These are phyloP conservation scores for Luzula sylvatica DNA, from an alignment of 176 grass and related monocot species.

Conservation along the genomic window DNA sequence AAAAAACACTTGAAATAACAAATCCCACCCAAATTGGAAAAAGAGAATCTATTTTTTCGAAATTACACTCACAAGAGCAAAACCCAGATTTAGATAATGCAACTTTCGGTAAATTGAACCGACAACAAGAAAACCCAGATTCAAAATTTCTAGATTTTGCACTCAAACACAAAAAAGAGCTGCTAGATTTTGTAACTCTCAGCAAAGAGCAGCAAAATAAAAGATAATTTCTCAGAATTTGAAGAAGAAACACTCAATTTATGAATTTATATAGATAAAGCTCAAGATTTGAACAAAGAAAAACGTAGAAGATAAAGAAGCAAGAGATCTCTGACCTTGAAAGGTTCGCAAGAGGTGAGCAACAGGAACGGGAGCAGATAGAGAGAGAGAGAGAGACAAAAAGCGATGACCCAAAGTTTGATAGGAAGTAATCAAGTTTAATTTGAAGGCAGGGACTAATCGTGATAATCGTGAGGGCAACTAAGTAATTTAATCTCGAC, in stretches of 20 bases:
- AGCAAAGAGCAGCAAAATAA: neutral
- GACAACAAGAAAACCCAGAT: neutral
- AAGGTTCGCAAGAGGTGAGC: constrained; percentile 18
- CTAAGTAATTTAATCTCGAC: constrained; percentile 14
- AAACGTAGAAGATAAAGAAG: constrained; percentile 4
- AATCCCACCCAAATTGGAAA: neutral
- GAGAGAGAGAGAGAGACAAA: neutral
- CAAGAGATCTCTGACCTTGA: constrained; percentile 18
- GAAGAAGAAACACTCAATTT: neutral
- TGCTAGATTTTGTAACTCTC: no score
- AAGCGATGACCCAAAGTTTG: constrained; percentile 1
- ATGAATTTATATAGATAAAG: constrained; percentile 9
- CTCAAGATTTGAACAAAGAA: neutral
- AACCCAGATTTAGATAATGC: constrained; percentile 11
- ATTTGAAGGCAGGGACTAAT: neutral
- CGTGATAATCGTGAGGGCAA: constrained; percentile 19
- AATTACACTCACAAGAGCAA: neutral
- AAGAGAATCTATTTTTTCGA: neutral
- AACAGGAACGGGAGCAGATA: neutral
- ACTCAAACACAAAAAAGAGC: no score
- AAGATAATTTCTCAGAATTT: neutral
- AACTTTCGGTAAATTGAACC: neutral
- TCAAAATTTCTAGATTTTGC: no score
- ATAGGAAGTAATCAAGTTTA: neutral
- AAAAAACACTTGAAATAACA: neutral